Conservation (phyloP, 2,329 filamentous ascomycete species). For the Diaporthe sp. region DNA sequence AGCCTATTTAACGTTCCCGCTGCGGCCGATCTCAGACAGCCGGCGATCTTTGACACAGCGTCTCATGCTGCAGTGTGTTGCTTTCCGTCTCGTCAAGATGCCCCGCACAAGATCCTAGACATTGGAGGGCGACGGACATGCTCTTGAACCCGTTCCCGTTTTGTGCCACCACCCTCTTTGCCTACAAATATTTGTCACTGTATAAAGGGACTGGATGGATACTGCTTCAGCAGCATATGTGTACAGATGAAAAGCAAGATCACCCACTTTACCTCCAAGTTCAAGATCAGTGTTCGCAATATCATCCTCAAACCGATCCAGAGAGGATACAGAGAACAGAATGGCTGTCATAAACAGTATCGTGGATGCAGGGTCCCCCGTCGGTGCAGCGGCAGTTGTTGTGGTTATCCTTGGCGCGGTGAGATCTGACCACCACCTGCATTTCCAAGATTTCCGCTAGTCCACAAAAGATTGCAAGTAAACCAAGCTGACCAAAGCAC, state of each 20-base stretch:
- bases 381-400: background rate
- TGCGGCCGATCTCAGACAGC: background rate
- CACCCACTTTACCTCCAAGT: background rate
- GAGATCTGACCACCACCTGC: slow-evolving; percentile 6
- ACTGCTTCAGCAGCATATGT: no score
- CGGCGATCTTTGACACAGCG: slow-evolving; percentile 1
- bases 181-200: background rate
- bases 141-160: background rate
- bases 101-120: slow-evolving; percentile 15
- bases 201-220: no score
- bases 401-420: slow-evolving; percentile 22
- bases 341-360: slow-evolving; percentile 7
- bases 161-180: background rate
- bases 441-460: background rate
- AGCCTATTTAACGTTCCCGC: background rate
- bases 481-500: background rate
- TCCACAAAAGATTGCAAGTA: background rate
- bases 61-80: background rate
- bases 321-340: background rate
- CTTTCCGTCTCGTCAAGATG: background rate
- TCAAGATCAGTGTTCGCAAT: background rate
- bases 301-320: background rate
- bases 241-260: no score
- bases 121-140: no score
- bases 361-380: background rate